Evolutionary conservation across 441 rosid genomes (phyloP).

Genomic region (Melastoma candidum): DNA sequence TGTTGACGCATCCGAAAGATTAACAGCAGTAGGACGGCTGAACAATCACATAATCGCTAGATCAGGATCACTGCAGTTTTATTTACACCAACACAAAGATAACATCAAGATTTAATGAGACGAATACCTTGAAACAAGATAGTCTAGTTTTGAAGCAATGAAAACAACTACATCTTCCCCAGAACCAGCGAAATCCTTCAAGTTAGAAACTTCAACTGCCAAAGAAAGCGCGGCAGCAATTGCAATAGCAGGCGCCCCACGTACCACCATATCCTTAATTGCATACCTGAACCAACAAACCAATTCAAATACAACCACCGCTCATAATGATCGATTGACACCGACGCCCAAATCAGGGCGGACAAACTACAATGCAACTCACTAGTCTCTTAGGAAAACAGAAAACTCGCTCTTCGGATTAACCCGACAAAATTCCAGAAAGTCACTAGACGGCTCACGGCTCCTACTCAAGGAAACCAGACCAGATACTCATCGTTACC

Average conservation of each 20-base stretch:
- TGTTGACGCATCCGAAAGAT: constrained; percentile 83
- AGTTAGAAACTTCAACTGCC: constrained; percentile 68
- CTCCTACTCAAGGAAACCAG: too few species aligned
- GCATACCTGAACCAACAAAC: constrained; percentile 40
- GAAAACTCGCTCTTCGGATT: too few species aligned
- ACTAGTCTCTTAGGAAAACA: neutral
- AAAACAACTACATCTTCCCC: constrained; percentile 48
- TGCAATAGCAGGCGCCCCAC: constrained; percentile 98
- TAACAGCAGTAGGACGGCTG: constrained; percentile 92
- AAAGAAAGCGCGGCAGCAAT: constrained; percentile 86
- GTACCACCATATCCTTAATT: constrained; percentile 87
- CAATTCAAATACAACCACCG: too few species aligned
- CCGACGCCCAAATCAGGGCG: too few species aligned
- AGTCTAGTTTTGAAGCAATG: constrained; percentile 49
- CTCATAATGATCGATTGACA: too few species aligned
- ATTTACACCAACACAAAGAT: too few species aligned
- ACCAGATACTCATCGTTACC: too few species aligned
- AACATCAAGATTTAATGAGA: too few species aligned
- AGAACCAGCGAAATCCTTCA: constrained; percentile 41
- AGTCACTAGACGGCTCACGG: neutral
- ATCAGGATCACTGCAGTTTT: too few species aligned
- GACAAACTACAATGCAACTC: neutral
- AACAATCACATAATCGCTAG: constrained; percentile 12
- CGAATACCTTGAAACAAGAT: constrained; percentile 74
- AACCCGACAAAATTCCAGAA: too few species aligned